Evolutionary conservation across 2,329 filamentous ascomycete species (phyloP).

Genomic region (Cytospora piceae): DNA sequence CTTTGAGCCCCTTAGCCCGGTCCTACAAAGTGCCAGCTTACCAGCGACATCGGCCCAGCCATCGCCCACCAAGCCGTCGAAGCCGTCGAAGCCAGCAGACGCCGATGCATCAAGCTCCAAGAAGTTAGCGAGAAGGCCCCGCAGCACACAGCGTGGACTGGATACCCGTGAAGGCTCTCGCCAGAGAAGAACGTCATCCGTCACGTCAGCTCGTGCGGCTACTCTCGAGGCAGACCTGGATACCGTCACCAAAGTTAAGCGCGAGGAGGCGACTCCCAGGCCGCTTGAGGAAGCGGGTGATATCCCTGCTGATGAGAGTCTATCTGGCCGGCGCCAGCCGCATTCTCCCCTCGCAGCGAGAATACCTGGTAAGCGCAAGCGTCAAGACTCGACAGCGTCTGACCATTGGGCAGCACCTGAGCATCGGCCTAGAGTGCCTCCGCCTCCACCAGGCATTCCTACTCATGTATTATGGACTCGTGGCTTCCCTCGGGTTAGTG

Average conservation of each 20-base stretch:
- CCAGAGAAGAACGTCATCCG: constrained; percentile 27
- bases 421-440: constrained; percentile 16
- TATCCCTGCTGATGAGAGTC: constrained; percentile 59
- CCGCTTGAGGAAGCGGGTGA: constrained; percentile 59
- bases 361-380: constrained; percentile 56
- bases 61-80: constrained; percentile 43
- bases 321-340: constrained; percentile 44
- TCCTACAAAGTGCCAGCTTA: constrained; percentile 45
- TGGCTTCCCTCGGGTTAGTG: constrained; percentile 73
- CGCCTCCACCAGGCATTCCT: constrained; percentile 44
- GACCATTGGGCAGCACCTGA: constrained; percentile 26
- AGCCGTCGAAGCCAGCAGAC: constrained; percentile 38
- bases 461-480: constrained; percentile 76
- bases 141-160: constrained; percentile 40
- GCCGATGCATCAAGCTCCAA: constrained; percentile 34
- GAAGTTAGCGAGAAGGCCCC: constrained; percentile 35
- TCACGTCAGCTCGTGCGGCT: constrained; percentile 25
- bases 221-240: constrained; percentile 48
- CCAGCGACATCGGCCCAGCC: constrained; percentile 38
- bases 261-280: constrained; percentile 61
- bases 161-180: constrained; percentile 35
- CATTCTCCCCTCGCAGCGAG: constrained; percentile 44
- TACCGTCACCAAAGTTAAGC: constrained; percentile 53
- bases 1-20: constrained; percentile 63
- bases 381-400: constrained; percentile 52